Base-by-base conservation (phyloP, 2,329 filamentous ascomycete genomes). In the Botrytis medusae region DNA sequence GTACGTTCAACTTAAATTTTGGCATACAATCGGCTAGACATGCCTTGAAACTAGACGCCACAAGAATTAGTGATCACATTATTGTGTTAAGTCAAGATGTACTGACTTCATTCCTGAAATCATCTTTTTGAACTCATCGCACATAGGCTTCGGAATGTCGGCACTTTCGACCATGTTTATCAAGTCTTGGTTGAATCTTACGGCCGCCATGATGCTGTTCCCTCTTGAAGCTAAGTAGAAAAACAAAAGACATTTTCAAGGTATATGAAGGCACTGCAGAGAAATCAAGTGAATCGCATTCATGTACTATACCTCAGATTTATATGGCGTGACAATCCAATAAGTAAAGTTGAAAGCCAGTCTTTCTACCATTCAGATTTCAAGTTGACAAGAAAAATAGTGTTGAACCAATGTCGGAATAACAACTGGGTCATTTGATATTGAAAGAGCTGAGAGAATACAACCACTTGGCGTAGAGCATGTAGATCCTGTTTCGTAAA, bases 151-250 rank as follows among this genome's bases (percentile, higher is more conserved):
- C 42, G 48, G 7, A 54, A 73, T 22, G 25, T 70, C 71, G 62
- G 44, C 54, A 51, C 82, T 82, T 75, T 82, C 85, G n/a, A 87
- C 86, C 25, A 70, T 37, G 34, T 42, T 29, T 42, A 72, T 65
- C 34, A 73, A 32, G 10, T 71, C 48, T 62, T 68, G 32, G 34
- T 69, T 73, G n/a, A 69, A 48, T n/a, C 54, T 44, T 57, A 40
- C 34, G 4, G 64, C 32, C 61, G 69, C 59, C 69, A 71, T 72
- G 6, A 20, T 72, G n/a, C 40, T 44, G 42, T 68, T 54, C 62
- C 51, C 44, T 72, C 37, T 68, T 44, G 25, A 18, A 48, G 48
- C n/a, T 29, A 59, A 68, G 29, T 60, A 22, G 70, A 68, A 68
- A 68, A 72, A 60, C 40, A 60, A 72, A 68, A 72, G 62, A 48